These are phyloP conservation scores for Melaleuca quinquenervia DNA, from an alignment of 345 rosid genomes.

Conservation along the genomic window DNA sequence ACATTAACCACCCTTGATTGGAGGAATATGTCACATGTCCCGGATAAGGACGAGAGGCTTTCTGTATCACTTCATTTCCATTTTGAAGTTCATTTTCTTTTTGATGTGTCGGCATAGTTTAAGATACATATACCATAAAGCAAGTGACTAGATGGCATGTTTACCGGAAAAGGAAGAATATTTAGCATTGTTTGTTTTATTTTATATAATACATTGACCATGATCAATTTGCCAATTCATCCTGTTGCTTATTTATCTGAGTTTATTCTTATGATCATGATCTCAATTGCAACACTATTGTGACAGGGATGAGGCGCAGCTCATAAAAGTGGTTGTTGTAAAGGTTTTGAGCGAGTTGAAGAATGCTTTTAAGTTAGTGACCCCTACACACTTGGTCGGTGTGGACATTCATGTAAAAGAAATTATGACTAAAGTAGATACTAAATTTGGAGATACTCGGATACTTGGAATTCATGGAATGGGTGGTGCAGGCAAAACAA, in stretches of 20 bases:
- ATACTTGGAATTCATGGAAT: not conserved
- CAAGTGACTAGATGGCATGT: too few species aligned
- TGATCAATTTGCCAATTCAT: not conserved
- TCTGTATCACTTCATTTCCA: too few species aligned
- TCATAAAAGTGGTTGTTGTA: not conserved
- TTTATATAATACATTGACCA: too few species aligned
- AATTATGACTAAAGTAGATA: not conserved
- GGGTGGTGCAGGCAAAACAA: not conserved
- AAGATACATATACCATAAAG: too few species aligned
- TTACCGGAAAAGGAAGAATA: too few species aligned
- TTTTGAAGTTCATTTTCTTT: too few species aligned
- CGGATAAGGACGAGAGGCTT: too few species aligned
- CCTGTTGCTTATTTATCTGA: not conserved
- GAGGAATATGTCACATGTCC: too few species aligned
- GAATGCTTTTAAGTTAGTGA: not conserved
- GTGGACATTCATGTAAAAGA: not conserved
- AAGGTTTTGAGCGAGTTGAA: not conserved
- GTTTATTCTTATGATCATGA: not conserved
- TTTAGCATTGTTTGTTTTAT: too few species aligned
- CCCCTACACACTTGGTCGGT: not conserved
- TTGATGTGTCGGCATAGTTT: too few species aligned
- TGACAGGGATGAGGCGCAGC: not conserved
- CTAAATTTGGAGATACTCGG: not conserved
- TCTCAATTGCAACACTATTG: not conserved
- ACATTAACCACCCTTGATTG: too few species aligned